Base-by-base conservation (phyloP, 148 eudicot species). In the Beta vulgaris region DNA sequence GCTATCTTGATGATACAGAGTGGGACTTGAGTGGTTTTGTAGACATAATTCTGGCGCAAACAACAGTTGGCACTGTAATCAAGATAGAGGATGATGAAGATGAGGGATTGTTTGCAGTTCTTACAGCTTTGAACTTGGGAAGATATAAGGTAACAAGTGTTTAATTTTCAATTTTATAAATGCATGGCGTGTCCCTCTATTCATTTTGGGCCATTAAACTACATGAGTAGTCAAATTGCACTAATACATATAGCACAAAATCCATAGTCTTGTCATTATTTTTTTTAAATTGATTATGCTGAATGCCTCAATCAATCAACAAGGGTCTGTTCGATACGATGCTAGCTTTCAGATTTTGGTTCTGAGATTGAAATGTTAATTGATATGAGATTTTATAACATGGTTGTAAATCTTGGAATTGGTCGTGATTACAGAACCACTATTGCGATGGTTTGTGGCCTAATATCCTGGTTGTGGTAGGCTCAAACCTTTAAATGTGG, bases 1-100 rank as follows among this genome's bases (percentile, higher is more conserved):
- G 82, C 39, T 95, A 88, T 81, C 86, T 92, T 44, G 97, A 91
- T 69, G 84, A 84, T 64, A 82, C 81, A 72, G 69, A 83, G 73
- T 95, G 99, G 99, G 99, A 90, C 91, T 68, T 91, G 66, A 92
- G 90, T 76, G 92, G 89, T 62, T 92, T 92, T 79, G 94, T 79
- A 26, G 98, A 95, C 79, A 49, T 95, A 68, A 89, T 95, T 82
- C 81, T 95, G 81, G 89, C 81, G 16, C 98, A 95, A 77, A 86
- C 99, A 31, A 92, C 94, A 0, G 99, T 95, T n/a, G 98, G 98
- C 55, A 88, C 90, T 62, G 85, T 92, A 37, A 82, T 95, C 69
- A 92, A 93, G 77, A 83, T 92, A 42, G 99, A 95, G 82, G 84
- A 80, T 32, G 96, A 95, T 76, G 98, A 95, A 81, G 99, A 95